Percentiles rank a stretch among this genome's conserved stretches.
Evolutionary conservation across 352 stramenopile genomes (phyloP).

Genomic region (Globisporangium barbulae): DNA sequence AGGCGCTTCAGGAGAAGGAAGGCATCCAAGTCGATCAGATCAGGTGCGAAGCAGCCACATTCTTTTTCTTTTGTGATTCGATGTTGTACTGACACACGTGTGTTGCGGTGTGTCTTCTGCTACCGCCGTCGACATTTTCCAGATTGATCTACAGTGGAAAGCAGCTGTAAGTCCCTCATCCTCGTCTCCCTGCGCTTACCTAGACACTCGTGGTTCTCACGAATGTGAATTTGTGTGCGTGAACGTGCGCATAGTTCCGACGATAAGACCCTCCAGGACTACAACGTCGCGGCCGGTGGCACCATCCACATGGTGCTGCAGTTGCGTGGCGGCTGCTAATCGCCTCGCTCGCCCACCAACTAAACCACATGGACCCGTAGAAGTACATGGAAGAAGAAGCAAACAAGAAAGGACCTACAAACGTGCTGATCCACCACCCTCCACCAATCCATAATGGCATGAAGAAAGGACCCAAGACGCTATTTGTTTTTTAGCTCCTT

Average conservation of each 20-base stretch:
- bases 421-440: not conserved
- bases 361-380: slow-evolving; percentile 9
- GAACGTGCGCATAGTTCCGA: slow-evolving; percentile 57
- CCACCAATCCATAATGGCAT: not conserved
- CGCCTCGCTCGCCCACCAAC: not conserved
- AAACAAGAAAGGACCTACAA: not conserved
- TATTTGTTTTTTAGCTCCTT: slow-evolving; percentile 1
- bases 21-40: slow-evolving; percentile 91
- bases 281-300: slow-evolving; percentile 95
- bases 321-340: slow-evolving; percentile 90
- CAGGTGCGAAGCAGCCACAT: slow-evolving; percentile 22
- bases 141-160: slow-evolving; percentile 98
- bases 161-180: slow-evolving; percentile 67
- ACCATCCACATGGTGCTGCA: slow-evolving; percentile 99
- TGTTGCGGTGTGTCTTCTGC: slow-evolving; percentile 4
- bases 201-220: not conserved
- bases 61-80: slow-evolving; percentile 1
- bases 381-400: slow-evolving; percentile 8
- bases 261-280: slow-evolving; percentile 96
- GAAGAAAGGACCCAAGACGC: slow-evolving; percentile 4
- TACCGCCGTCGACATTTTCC: not conserved
- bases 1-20: slow-evolving; percentile 98
- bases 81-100: slow-evolving; percentile 9
- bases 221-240: slow-evolving; percentile 12
- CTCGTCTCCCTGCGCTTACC: not conserved